Conservation (phyloP, 1,284 basidiomycete genomes). For the Microbotryum saponariae region DNA sequence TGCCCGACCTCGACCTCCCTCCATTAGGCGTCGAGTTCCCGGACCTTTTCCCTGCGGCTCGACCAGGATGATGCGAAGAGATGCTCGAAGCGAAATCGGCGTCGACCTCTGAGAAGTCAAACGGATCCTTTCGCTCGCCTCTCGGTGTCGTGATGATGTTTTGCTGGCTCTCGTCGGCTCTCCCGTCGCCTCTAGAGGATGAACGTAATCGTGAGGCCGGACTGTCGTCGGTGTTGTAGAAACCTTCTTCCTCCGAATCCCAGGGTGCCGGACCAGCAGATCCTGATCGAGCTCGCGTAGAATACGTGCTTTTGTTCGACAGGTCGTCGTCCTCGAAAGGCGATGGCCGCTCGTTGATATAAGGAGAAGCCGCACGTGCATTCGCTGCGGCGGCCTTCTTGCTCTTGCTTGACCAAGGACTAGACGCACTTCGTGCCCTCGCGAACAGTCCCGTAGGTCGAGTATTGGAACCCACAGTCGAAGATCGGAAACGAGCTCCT, state of each 20-base stretch:
- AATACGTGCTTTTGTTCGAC: not conserved
- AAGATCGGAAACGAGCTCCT: not conserved
- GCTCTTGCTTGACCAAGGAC: too few relatives aligned
- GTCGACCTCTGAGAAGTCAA: slow-evolving; percentile 24
- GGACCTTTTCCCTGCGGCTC: slow-evolving; percentile 7
- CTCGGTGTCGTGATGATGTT: not conserved
- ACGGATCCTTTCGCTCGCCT: not conserved
- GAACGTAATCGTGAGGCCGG: too few relatives aligned
- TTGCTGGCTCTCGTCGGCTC: too few relatives aligned
- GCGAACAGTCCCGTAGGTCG: not conserved
- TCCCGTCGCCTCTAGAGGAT: too few relatives aligned
- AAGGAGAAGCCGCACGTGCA: not conserved
- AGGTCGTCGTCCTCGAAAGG: not conserved
- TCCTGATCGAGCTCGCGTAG: slow-evolving; percentile 5
- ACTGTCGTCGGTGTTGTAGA: not conserved
- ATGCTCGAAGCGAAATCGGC: slow-evolving; percentile 15
- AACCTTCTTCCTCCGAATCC: slow-evolving; percentile 26
- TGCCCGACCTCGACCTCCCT: not conserved
- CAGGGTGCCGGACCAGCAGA: slow-evolving; percentile 10
- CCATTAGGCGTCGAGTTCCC: not conserved
- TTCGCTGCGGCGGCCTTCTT: too few relatives aligned
- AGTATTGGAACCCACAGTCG: slow-evolving; percentile 1
- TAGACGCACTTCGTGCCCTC: not conserved
- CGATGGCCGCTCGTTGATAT: slow-evolving; percentile 4
- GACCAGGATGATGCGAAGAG: not conserved